These are phyloP conservation scores for Chaetomium strumarium DNA, from an alignment of 2,329 filamentous ascomycete species.

Conservation along the genomic window DNA sequence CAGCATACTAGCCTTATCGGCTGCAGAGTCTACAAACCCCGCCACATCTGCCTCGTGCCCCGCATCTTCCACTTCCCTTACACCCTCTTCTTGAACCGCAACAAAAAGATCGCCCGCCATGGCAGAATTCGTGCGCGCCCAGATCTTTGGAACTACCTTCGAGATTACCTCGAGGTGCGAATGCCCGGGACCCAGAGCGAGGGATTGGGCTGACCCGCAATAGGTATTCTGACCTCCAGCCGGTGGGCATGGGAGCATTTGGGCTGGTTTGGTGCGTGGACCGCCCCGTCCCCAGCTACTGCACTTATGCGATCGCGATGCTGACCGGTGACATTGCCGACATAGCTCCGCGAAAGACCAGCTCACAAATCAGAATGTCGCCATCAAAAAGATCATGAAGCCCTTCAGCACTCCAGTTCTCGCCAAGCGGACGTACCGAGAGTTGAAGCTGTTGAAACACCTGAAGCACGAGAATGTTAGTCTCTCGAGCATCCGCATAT, in stretches of 20 bases:
- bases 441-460: conserved; percentile 96
- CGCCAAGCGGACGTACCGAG: conserved; percentile 94
- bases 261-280: conserved; percentile 78
- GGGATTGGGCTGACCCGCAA: conserved; percentile 7
- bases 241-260: conserved; percentile 98
- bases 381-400: conserved; percentile 99
- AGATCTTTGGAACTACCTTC: conserved; percentile 99
- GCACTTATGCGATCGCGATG: conserved; percentile 15
- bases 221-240: conserved; percentile 96
- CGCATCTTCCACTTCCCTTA: conserved; percentile 1
- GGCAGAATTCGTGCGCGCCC: conserved; percentile 98
- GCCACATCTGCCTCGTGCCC: conserved; percentile 1
- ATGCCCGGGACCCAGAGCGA: background rate
- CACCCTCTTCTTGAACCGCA: conserved; percentile 12
- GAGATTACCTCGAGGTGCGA: conserved; percentile 95
- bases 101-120: conserved; percentile 50
- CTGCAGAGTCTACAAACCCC: background rate
- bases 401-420: conserved; percentile 98
- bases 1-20: background rate
- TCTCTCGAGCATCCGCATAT: background rate
- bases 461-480: conserved; percentile 90
- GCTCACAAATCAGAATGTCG: conserved; percentile 92
- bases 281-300: background rate
- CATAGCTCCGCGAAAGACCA: conserved; percentile 96
- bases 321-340: background rate